phyloP scores from a whole-genome alignment of 2,329 filamentous ascomycete genomes.

The Trichoderma hamatum region DNA sequence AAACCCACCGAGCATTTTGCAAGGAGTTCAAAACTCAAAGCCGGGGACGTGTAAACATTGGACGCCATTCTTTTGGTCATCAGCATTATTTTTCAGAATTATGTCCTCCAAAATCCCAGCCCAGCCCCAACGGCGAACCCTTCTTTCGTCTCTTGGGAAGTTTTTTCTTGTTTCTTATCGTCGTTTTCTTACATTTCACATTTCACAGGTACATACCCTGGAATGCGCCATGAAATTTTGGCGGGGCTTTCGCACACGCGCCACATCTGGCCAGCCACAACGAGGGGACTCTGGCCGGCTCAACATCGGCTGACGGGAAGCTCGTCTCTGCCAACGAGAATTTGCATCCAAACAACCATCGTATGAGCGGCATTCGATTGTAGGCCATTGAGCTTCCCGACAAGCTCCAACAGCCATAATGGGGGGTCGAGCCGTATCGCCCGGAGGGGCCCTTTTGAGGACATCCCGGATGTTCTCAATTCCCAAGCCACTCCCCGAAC shows the following conservation, averaged over 20 bases:
- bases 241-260: conserved; percentile 19
- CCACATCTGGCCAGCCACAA: conserved; percentile 21
- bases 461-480: conserved; percentile 89
- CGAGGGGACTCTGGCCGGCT: conserved; percentile 33
- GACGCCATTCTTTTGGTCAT: conserved; percentile 51
- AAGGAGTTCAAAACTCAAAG: conserved; percentile 76
- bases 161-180: background rate
- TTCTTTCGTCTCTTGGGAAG: background rate
- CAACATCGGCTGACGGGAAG: conserved; percentile 38
- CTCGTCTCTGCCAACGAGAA: conserved; percentile 34
- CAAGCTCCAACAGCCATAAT: conserved; percentile 38
- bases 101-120: background rate
- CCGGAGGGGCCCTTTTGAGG: conserved; percentile 73
- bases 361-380: conserved; percentile 26
- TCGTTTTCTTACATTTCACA: conserved; percentile 2
- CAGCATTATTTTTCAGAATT: conserved; percentile 34
- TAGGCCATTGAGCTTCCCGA: conserved; percentile 38
- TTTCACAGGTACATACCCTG: conserved; percentile 16
- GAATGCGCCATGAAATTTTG: conserved; percentile 15
- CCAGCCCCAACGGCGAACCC: background rate
- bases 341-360: conserved; percentile 32
- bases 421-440: conserved; percentile 51
- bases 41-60: conserved; percentile 60
- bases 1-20: conserved; percentile 46
- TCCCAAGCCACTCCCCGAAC: conserved; percentile 71